Evolutionary conservation across 116 monocot species (phyloP).

Genomic region (Dioscorea cayenensis): DNA sequence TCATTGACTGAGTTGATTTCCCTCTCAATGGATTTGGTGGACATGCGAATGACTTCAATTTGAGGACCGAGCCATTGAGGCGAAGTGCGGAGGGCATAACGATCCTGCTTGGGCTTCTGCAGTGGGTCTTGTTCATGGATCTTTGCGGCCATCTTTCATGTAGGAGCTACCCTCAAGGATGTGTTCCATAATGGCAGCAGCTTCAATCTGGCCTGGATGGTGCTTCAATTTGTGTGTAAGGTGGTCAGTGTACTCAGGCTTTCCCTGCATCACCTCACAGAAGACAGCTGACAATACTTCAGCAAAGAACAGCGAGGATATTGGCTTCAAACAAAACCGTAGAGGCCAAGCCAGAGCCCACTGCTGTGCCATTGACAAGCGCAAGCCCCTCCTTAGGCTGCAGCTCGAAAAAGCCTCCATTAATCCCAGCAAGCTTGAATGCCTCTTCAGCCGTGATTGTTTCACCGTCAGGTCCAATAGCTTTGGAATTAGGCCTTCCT

Average conservation of each 20-base stretch:
- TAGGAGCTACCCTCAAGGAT: constrained; percentile 67
- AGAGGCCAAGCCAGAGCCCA: constrained; percentile 71
- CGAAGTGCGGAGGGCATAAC: constrained; percentile 65
- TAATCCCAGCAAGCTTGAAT: constrained; percentile 48
- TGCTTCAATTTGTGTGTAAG: constrained; percentile 84
- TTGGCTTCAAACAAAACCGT: constrained; percentile 65
- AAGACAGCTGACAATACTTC: constrained; percentile 66
- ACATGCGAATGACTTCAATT: constrained; percentile 55
- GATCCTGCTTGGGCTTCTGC: constrained; percentile 84
- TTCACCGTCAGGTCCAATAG: constrained; percentile 31
- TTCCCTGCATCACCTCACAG: constrained; percentile 91
- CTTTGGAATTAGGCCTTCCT: constrained; percentile 53
- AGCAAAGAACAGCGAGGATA: constrained; percentile 42
- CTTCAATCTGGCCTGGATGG: constrained; percentile 87
- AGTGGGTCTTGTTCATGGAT: constrained; percentile 62
- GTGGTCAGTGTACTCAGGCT: constrained; percentile 84
- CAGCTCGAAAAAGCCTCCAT: constrained; percentile 62
- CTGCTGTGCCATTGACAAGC: constrained; percentile 73
- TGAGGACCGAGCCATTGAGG: constrained; percentile 77
- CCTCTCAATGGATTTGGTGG: constrained; percentile 70
- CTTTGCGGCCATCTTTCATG: constrained; percentile 64
- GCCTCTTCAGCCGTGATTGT: constrained; percentile 38
- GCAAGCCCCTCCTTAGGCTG: constrained; percentile 88
- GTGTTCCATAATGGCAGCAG: constrained; percentile 85
- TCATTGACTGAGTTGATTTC: constrained; percentile 92